Conservation (phyloP, 1,139 yeast species). For the Pneumocystis murina region DNA sequence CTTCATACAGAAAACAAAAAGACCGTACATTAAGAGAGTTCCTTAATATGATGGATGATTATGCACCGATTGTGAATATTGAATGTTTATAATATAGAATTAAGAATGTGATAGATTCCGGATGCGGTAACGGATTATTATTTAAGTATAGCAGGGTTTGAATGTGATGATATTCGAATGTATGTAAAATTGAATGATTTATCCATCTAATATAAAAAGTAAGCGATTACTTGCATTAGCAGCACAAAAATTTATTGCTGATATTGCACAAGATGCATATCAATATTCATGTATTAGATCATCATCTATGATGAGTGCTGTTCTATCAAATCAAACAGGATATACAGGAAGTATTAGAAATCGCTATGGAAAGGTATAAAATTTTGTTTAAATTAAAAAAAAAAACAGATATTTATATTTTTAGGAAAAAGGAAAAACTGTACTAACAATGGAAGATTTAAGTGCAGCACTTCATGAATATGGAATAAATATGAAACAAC, state of each 20-base stretch:
- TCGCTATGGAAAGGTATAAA: constrained; percentile 25
- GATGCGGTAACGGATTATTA: constrained; percentile 97
- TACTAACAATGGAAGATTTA: constrained; percentile 75
- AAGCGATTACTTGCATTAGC: constrained; percentile 77
- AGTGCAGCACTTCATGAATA: constrained; percentile 81
- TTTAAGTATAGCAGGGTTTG: constrained; percentile 75
- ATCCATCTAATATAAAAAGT: constrained; percentile 7
- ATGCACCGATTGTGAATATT: constrained; percentile 52
- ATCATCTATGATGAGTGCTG: constrained; percentile 17
- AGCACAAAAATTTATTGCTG: constrained; percentile 87
- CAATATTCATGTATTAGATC: constrained; percentile 86
- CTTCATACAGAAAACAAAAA: constrained; percentile 30
- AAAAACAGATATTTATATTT: constrained; percentile 22
- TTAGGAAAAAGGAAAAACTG: constrained; percentile 57
- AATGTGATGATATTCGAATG: constrained; percentile 61
- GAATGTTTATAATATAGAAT: neutral
- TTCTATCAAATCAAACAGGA: constrained; percentile 15
- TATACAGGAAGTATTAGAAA: constrained; percentile 13
- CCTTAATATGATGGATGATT: constrained; percentile 77
- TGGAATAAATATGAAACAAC: constrained; percentile 79
- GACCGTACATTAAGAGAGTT: constrained; percentile 82
- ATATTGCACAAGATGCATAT: constrained; percentile 91
- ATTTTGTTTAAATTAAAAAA: constrained; percentile 23
- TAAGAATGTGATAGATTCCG: constrained; percentile 39
- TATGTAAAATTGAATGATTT: neutral